Base-by-base conservation (phyloP, 371 early-diverging fungal genomes). In the Apophysomyces trapeziformis region DNA sequence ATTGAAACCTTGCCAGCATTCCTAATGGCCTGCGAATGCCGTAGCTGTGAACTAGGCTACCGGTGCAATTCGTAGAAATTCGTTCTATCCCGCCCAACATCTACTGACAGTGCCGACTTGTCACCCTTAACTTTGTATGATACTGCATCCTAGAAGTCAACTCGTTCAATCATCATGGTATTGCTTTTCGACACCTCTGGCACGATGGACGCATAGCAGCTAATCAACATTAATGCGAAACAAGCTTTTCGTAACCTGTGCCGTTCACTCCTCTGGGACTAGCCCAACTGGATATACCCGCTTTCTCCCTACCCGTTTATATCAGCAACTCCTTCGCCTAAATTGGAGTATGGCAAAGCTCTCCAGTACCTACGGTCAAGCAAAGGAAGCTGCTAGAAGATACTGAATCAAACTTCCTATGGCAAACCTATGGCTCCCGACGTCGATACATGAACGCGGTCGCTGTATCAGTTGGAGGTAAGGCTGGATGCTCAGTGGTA, bases 41-140 rank as follows among this genome's bases (percentile, higher is more conserved):
- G 71, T 50, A 44, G 43, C 13, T 14, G 21, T 6, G 6, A 32
- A 18, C 60, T 71, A 8, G 77, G 77, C 0, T 73, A 77, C 41
- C 64, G 68, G 1, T 73, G 73, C 70, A 69, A 68, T 44, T 68
- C 70, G 21, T 38, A 58, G 12, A 77, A 77, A 64, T 73, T 73
- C 60, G 68, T 63, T 5, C 46, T 73, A 0, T 54, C 71, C 0
- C 57, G 65, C 21, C 41, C 63, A 13, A 50, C 61, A 11, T 37
- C 38, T n/a, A 44, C 61, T 18, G n/a, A 47, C n/a, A 39, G 2
- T 43, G 14, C 43, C 11, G 43, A 43, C 1, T 59, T 39, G 6
- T 46, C 68, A 9, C 36, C 47, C 1, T 61, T 67, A n/a, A 13
- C 18, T 11, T 43, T 67, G 5, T 67, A 67, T 61, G 63, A 57